Conservation (phyloP, 2,329 filamentous ascomycete species). For the Pseudogymnoascus sp. region DNA sequence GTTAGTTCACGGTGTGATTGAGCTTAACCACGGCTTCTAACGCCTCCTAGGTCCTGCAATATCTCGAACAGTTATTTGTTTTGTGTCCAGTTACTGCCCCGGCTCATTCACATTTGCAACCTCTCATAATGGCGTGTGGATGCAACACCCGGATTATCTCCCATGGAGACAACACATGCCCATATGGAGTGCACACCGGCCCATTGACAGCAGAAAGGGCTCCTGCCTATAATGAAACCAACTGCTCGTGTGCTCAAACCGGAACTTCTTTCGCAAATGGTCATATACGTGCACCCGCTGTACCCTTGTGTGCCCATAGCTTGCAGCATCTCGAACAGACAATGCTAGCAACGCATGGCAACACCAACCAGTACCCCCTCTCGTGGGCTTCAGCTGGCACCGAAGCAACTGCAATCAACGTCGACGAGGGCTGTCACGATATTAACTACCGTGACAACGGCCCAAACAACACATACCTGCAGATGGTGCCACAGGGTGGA, state of each 20-base stretch:
- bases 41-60: neutral
- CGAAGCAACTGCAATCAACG: neutral
- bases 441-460: neutral
- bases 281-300: neutral
- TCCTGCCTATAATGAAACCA: neutral
- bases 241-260: neutral
- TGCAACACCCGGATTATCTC: neutral
- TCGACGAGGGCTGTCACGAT: neutral
- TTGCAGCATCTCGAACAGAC: neutral
- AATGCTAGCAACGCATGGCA: neutral
- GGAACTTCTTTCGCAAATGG: neutral
- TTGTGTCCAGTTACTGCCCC: neutral
- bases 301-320: neutral
- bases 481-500: neutral
- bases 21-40: neutral
- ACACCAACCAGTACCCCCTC: neutral
- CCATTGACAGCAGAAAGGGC: neutral
- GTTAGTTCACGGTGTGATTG: neutral
- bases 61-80: neutral
- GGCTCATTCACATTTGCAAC: neutral
- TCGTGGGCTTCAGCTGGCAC: conserved; percentile 1
- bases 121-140: neutral
- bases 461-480: neutral
- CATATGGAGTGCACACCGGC: neutral
- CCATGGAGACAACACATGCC: neutral